Evolutionary conservation across 305 asterid species (phyloP).

Genomic region (Ilex paraguariensis): DNA sequence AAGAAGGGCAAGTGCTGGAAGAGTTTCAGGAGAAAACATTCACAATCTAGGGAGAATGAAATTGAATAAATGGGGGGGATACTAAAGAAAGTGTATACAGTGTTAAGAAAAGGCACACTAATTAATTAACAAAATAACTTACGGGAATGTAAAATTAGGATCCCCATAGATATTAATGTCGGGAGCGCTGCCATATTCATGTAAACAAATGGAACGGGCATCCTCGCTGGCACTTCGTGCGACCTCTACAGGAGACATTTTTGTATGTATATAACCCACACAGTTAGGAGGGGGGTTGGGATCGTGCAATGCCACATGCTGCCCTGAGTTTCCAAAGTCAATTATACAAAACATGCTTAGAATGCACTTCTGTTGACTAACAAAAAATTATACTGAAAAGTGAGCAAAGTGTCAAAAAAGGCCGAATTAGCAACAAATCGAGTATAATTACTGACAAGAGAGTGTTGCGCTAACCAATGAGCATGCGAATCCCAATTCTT

Average conservation of each 20-base stretch:
- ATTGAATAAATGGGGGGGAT: too few species aligned
- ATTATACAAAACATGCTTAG: constrained; percentile 9
- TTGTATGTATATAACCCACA: constrained; percentile 87
- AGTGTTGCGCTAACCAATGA: constrained; percentile 58
- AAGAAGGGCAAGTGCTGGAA: too few species aligned
- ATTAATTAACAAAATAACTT: constrained; percentile 17
- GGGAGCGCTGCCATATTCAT: constrained; percentile 91
- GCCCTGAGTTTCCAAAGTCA: constrained; percentile 56
- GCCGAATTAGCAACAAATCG: too few species aligned
- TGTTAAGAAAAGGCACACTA: neutral
- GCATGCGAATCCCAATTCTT: constrained; percentile 97
- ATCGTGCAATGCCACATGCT: constrained; percentile 93
- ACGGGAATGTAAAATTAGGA: constrained; percentile 87
- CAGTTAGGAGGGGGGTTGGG: constrained; percentile 85
- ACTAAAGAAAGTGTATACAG: too few species aligned
- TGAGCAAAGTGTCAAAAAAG: too few species aligned
- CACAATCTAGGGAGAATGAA: too few species aligned
- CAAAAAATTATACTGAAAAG: too few species aligned
- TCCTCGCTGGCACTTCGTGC: constrained; percentile 84
- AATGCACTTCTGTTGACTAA: constrained; percentile 1
- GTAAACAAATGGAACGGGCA: constrained; percentile 75
- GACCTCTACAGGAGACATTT: constrained; percentile 93
- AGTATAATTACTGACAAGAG: constrained; percentile 1
- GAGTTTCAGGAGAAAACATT: too few species aligned
- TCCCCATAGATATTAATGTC: constrained; percentile 85